Evolutionary conservation across 1,284 basidiomycete genomes (phyloP).

Genomic region (Trametes pubescens): DNA sequence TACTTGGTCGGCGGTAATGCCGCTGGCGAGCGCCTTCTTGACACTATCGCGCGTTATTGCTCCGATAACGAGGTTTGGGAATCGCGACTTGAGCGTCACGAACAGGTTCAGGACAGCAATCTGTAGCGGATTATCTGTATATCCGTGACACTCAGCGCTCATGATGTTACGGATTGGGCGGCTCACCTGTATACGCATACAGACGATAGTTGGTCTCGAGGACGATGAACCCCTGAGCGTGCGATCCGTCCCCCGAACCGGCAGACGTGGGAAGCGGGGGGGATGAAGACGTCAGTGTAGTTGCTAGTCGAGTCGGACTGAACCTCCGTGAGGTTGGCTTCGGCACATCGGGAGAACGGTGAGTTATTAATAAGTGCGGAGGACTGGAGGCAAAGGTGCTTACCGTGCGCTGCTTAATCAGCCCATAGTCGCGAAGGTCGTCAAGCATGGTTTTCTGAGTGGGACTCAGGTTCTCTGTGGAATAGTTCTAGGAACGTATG

Average conservation of each 20-base stretch:
- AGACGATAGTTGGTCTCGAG: slow-evolving; percentile 98
- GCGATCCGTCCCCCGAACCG: slow-evolving; percentile 61
- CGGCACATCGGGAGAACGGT: slow-evolving; percentile 20
- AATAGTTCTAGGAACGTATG: slow-evolving; percentile 76
- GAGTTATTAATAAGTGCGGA: slow-evolving; percentile 11
- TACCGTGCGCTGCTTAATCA: slow-evolving; percentile 86
- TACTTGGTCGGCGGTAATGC: slow-evolving; percentile 96
- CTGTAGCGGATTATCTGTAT: slow-evolving; percentile 89
- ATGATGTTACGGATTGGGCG: slow-evolving; percentile 12
- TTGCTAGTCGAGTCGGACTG: slow-evolving; percentile 96
- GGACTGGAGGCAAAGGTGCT: slow-evolving; percentile 23
- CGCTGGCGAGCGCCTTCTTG: slow-evolving; percentile 92
- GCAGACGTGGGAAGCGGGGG: slow-evolving; percentile 73
- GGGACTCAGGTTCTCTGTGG: slow-evolving; percentile 80
- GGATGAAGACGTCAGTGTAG: slow-evolving; percentile 88
- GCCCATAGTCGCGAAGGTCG: slow-evolving; percentile 94
- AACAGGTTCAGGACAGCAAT: slow-evolving; percentile 97
- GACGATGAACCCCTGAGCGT: slow-evolving; percentile 89
- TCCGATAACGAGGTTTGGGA: slow-evolving; percentile 96
- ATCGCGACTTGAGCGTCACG: slow-evolving; percentile 90
- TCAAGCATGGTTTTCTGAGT: slow-evolving; percentile 90
- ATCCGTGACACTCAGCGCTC: slow-evolving; percentile 31
- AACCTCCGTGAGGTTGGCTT: slow-evolving; percentile 81
- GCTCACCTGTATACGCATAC: slow-evolving; percentile 95
- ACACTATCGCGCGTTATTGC: slow-evolving; percentile 95